Conservation (phyloP, 106 monocot species). For the Allium sativum region DNA sequence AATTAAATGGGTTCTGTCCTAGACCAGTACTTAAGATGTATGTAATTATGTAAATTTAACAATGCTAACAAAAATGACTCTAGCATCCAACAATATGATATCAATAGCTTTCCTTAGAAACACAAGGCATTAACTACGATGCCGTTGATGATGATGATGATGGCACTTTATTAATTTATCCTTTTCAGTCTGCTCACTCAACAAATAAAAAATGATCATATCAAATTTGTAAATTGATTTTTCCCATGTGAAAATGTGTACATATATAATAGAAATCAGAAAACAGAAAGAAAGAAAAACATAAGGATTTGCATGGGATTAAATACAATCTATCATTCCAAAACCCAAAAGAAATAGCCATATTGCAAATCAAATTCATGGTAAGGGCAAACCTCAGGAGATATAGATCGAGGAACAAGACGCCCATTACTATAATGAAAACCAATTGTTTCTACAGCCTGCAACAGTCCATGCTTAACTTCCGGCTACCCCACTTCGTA, state of each 20-base stretch:
- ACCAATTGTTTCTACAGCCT: constrained; percentile 75
- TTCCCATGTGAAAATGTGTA: neutral
- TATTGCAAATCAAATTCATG: no score
- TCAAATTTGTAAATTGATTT: neutral
- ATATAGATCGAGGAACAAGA: constrained; percentile 80
- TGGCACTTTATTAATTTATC: no score
- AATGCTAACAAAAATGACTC: neutral
- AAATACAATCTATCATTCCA: no score
- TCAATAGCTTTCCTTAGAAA: no score
- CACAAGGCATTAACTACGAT: no score
- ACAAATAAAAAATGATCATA: neutral
- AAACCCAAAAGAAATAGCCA: neutral
- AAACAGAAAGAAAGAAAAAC: no score
- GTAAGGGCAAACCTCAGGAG: constrained; percentile 59
- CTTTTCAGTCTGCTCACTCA: no score
- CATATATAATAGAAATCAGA: no score
- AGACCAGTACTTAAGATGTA: neutral
- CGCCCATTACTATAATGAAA: constrained; percentile 93
- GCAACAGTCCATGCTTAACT: constrained; percentile 93
- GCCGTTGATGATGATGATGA: no score
- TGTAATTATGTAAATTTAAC: neutral
- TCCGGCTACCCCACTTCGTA: constrained; percentile 91
- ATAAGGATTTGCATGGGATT: no score
- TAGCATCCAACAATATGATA: no score
- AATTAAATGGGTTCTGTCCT: neutral